A percentile compares a stretch with the other conserved stretches of the same genome.
Evolutionary conservation across 2,329 filamentous ascomycete genomes (phyloP).

Genomic region (Epichloe baconii): DNA sequence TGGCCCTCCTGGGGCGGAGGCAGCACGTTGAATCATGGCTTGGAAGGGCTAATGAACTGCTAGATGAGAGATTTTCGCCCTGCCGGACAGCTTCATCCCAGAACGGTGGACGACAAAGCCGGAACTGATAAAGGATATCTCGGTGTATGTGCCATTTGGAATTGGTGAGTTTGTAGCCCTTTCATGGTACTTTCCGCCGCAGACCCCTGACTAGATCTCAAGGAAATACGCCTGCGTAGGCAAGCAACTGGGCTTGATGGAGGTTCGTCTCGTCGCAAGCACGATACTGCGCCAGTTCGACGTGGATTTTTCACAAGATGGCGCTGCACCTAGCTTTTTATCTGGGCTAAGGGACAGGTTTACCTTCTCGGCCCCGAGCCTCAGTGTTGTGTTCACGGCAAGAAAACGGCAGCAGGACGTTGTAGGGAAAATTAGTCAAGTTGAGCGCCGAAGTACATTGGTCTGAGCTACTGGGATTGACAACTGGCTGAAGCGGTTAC

Average conservation of each 20-base stretch:
- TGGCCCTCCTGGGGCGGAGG: too few relatives aligned
- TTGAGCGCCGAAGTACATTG: too few relatives aligned
- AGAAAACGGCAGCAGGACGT: too few relatives aligned
- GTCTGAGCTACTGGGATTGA: too few relatives aligned
- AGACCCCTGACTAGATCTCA: too few relatives aligned
- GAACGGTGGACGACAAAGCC: constrained; percentile 21
- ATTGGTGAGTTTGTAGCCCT: constrained; percentile 10
- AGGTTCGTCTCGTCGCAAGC: constrained; percentile 10
- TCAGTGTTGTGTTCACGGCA: too few relatives aligned
- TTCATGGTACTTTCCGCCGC: background rate
- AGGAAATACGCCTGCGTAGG: constrained; percentile 23
- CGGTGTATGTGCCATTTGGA: constrained; percentile 16
- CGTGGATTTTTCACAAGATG: background rate
- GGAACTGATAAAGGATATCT: constrained; percentile 13
- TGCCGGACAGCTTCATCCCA: constrained; percentile 17
- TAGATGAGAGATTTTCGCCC: constrained; percentile 10
- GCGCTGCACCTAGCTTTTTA: too few relatives aligned
- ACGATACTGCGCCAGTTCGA: background rate
- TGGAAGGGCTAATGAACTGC: background rate
- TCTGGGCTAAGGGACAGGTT: too few relatives aligned
- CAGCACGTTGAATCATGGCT: background rate
- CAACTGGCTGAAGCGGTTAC: too few relatives aligned
- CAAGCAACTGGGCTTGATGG: constrained; percentile 23
- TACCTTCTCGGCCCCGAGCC: too few relatives aligned
- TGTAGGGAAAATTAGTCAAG: too few relatives aligned